Percentiles rank a stretch among this genome's conserved stretches.
Conservation (phyloP, 2,329 filamentous ascomycete genomes). For the Beauveria sp. region DNA sequence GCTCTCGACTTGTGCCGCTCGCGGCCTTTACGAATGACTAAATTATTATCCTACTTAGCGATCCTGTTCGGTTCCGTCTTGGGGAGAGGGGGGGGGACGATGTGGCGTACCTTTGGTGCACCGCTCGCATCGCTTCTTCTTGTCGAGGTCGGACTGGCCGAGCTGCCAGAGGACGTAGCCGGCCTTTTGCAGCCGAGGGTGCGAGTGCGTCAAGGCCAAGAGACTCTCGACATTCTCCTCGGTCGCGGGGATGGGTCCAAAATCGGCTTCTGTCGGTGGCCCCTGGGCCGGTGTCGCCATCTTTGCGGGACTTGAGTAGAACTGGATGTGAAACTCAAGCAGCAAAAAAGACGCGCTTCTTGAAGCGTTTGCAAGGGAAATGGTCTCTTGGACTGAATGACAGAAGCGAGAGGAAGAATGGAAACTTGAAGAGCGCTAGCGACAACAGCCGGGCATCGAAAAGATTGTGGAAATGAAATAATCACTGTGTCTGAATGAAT, state of each 20-base stretch:
- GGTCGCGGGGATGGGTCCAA: constrained; percentile 16
- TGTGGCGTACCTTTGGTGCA: constrained; percentile 19
- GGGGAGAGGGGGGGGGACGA: no score
- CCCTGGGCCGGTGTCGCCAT: background rate
- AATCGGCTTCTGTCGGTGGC: background rate
- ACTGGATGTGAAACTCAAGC: background rate
- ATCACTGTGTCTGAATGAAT: background rate
- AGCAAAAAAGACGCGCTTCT: background rate
- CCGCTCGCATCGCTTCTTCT: constrained; percentile 23
- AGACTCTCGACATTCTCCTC: constrained; percentile 16
- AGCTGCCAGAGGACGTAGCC: constrained; percentile 23
- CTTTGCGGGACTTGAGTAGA: background rate
- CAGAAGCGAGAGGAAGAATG: background rate
- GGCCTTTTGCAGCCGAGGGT: constrained; percentile 15
- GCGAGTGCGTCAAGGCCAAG: constrained; percentile 14
- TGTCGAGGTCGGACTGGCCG: constrained; percentile 19
- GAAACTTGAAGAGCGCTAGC: background rate
- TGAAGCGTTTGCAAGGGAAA: background rate
- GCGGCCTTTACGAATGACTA: constrained; percentile 4
- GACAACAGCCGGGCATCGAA: background rate
- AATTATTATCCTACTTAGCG: background rate
- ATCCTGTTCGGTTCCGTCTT: background rate
- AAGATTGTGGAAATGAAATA: background rate
- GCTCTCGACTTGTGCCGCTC: constrained; percentile 10
- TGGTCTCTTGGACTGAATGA: background rate